Evolutionary conservation across 176 grass and related monocot species (phyloP).

Genomic region (Bolboschoenus planiculmis): DNA sequence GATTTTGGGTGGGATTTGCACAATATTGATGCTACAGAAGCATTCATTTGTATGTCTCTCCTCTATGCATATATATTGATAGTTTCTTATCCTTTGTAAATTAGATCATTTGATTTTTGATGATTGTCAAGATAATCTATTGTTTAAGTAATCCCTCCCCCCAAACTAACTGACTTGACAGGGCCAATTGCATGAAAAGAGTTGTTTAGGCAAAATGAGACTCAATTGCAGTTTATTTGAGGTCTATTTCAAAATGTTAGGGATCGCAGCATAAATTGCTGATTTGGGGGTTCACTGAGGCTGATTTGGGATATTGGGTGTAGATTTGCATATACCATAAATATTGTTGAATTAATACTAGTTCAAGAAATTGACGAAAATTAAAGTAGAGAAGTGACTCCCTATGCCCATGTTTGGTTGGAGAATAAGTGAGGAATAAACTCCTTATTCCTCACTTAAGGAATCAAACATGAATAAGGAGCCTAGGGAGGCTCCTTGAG

Average conservation of each 20-base stretch:
- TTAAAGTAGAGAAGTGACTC: no score
- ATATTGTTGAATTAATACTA: background rate
- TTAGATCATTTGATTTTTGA: background rate
- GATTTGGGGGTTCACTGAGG: background rate
- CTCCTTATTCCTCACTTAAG: no score
- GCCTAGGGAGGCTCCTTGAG: no score
- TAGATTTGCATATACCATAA: background rate
- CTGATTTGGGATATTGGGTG: background rate
- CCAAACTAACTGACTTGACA: background rate
- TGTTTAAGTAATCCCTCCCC: background rate
- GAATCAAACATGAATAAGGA: no score
- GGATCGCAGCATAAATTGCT: background rate
- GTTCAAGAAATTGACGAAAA: background rate
- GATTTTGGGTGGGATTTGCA: slow-evolving; percentile 84
- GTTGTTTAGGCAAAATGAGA: background rate
- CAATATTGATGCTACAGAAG: slow-evolving; percentile 62
- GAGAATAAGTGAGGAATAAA: no score
- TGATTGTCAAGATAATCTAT: background rate
- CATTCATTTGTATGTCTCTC: slow-evolving; percentile 54
- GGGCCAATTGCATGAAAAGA: background rate
- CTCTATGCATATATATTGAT: background rate
- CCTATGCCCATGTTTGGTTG: no score
- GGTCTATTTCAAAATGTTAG: background rate
- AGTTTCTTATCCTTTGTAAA: background rate
- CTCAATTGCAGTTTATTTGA: background rate